Evolutionary conservation across 805 yeast species (phyloP).

Genomic region (Starmera dryadoides): DNA sequence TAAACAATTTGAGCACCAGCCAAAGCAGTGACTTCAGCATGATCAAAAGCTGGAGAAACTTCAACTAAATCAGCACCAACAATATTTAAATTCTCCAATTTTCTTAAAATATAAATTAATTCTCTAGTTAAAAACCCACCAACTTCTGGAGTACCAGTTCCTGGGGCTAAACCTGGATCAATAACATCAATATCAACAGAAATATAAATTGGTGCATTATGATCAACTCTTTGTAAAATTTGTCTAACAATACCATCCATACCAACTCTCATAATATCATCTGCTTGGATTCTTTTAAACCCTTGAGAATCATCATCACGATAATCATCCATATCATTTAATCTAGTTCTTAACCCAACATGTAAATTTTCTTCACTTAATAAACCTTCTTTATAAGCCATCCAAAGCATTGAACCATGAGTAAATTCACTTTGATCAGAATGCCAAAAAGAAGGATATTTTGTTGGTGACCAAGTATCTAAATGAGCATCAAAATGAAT

Average conservation of each 20-base stretch:
- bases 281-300: slow-evolving; percentile 63
- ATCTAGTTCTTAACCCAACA: slow-evolving; percentile 66
- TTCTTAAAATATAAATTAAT: slow-evolving; percentile 49
- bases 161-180: slow-evolving; percentile 71
- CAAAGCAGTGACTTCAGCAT: slow-evolving; percentile 57
- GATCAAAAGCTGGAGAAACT: slow-evolving; percentile 60
- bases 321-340: slow-evolving; percentile 54
- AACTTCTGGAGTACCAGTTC: slow-evolving; percentile 73
- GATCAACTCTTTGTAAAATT: slow-evolving; percentile 48
- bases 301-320: slow-evolving; percentile 59
- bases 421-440: slow-evolving; percentile 46
- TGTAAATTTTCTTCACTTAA: slow-evolving; percentile 48
- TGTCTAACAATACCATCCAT: slow-evolving; percentile 43
- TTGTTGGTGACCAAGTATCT: slow-evolving; percentile 68
- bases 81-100: slow-evolving; percentile 49
- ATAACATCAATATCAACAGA: slow-evolving; percentile 76
- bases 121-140: slow-evolving; percentile 73
- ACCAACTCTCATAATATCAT: slow-evolving; percentile 65
- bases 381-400: slow-evolving; percentile 64
- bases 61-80: slow-evolving; percentile 78
- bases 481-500: slow-evolving; percentile 78
- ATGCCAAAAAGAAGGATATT: slow-evolving; percentile 55
- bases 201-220: slow-evolving; percentile 62
- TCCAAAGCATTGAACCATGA: slow-evolving; percentile 80
- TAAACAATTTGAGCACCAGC: slow-evolving; percentile 67